Conservation (phyloP, 1,284 basidiomycete genomes). For the Papiliotrema flavescens region DNA sequence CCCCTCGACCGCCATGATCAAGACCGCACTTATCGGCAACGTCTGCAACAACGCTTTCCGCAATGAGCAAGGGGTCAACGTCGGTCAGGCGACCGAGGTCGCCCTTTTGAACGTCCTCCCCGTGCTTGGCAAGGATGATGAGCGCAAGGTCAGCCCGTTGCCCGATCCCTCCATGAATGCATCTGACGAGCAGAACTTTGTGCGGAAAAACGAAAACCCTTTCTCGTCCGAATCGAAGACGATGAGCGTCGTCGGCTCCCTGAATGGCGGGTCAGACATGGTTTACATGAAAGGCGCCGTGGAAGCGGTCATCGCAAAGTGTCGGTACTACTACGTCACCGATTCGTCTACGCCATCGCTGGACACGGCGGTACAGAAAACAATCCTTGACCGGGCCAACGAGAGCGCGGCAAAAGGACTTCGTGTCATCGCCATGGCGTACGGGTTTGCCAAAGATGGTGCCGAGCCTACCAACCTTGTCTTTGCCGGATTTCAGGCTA, state of each 20-base stretch:
- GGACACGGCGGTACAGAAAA: slow-evolving; percentile 62
- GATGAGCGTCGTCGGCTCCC: slow-evolving; percentile 80
- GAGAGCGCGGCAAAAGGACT: slow-evolving; percentile 71
- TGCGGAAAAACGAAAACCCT: slow-evolving; percentile 70
- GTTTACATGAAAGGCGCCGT: slow-evolving; percentile 92
- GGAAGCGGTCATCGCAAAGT: slow-evolving; percentile 77
- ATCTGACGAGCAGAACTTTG: slow-evolving; percentile 55
- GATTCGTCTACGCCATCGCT: slow-evolving; percentile 76
- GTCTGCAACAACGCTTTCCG: slow-evolving; percentile 58
- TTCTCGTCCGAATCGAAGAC: slow-evolving; percentile 92
- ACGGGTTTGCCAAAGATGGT: slow-evolving; percentile 57
- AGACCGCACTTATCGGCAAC: slow-evolving; percentile 60
- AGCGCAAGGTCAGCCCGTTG: slow-evolving; percentile 57
- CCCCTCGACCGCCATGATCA: slow-evolving; percentile 58
- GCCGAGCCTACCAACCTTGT: slow-evolving; percentile 53
- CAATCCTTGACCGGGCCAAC: slow-evolving; percentile 68
- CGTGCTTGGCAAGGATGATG: slow-evolving; percentile 66
- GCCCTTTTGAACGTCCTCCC: slow-evolving; percentile 81
- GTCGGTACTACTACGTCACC: slow-evolving; percentile 80
- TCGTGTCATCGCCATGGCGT: slow-evolving; percentile 86
- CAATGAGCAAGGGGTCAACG: slow-evolving; percentile 68
- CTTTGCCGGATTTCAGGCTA: slow-evolving; percentile 89
- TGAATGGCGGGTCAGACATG: slow-evolving; percentile 59
- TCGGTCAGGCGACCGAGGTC: slow-evolving; percentile 92
- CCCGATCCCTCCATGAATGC: background rate